A percentile compares a stretch with the other conserved stretches of the same genome.
phyloP scores from a whole-genome alignment of 116 monocot species.

The Trichopus zeylanicus region DNA sequence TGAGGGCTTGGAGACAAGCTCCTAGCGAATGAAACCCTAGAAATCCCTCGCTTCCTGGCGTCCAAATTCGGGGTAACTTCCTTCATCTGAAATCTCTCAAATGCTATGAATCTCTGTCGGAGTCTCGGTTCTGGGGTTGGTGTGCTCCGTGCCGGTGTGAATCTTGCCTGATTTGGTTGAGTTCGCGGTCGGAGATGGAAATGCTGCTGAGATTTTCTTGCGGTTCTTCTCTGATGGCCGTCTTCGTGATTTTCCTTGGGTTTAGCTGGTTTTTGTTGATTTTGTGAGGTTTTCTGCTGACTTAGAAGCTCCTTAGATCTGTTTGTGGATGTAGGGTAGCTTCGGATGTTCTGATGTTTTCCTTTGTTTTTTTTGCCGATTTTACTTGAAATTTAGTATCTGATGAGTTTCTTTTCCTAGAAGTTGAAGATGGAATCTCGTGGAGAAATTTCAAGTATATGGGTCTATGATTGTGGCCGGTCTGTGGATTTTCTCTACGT shows the following conservation, averaged over 20 bases:
- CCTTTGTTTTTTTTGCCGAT: neutral
- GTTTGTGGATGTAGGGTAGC: neutral
- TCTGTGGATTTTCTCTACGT: no score
- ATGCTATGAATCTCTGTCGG: neutral
- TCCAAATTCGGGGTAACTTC: neutral
- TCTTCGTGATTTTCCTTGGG: neutral
- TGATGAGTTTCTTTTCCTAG: no score
- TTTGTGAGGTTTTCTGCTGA: neutral
- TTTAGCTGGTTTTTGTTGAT: neutral
- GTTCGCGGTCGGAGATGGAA: neutral
- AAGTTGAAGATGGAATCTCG: no score
- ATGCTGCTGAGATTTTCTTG: neutral
- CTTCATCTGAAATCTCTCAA: neutral
- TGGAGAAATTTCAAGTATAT: no score
- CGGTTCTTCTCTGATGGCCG: neutral
- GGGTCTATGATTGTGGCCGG: no score
- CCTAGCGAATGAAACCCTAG: constrained; percentile 1
- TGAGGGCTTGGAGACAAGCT: neutral
- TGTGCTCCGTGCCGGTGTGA: neutral
- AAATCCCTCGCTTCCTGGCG: neutral
- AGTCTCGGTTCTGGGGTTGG: neutral
- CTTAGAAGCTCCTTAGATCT: neutral
- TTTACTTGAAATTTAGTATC: no score
- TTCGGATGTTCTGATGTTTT: neutral
- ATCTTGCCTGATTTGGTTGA: neutral